phyloP scores from a whole-genome alignment of 371 early-diverging fungal genomes.

The Massospora cicadina region DNA sequence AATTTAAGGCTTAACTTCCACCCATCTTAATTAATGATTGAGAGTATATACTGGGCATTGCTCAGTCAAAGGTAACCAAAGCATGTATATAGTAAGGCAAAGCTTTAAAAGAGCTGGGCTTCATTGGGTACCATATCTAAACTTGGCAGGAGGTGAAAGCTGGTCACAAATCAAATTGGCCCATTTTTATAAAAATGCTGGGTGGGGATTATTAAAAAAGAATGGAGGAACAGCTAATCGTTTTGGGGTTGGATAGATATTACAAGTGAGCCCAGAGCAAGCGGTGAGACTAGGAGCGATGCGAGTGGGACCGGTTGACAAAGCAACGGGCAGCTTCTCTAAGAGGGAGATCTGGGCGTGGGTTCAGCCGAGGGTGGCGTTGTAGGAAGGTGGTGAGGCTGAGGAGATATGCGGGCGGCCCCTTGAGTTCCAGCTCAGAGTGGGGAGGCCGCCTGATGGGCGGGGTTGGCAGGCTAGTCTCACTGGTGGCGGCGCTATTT shows the following conservation, averaged over 20 bases:
- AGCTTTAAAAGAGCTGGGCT: too few species aligned
- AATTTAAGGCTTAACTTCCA: too few species aligned
- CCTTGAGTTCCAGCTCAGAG: neutral
- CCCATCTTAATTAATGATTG: too few species aligned
- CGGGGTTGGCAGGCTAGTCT: neutral
- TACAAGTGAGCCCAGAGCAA: neutral
- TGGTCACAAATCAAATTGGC: too few species aligned
- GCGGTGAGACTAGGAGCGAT: neutral
- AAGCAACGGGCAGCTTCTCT: neutral
- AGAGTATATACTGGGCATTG: too few species aligned
- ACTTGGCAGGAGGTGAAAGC: too few species aligned
- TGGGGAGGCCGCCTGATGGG: neutral
- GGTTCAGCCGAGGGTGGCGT: neutral
- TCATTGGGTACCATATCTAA: too few species aligned
- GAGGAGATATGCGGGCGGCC: neutral
- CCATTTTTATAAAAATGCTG: neutral
- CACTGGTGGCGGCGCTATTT: neutral
- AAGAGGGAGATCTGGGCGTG: conserved; percentile 1
- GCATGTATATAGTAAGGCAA: too few species aligned
- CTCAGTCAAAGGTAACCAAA: too few species aligned
- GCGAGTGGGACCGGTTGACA: neutral
- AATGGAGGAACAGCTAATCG: neutral
- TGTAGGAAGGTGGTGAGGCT: neutral
- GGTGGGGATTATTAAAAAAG: neutral
- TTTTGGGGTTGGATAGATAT: neutral